Conservation (phyloP, 257 asterid genomes). For the Penstemon eatonii region DNA sequence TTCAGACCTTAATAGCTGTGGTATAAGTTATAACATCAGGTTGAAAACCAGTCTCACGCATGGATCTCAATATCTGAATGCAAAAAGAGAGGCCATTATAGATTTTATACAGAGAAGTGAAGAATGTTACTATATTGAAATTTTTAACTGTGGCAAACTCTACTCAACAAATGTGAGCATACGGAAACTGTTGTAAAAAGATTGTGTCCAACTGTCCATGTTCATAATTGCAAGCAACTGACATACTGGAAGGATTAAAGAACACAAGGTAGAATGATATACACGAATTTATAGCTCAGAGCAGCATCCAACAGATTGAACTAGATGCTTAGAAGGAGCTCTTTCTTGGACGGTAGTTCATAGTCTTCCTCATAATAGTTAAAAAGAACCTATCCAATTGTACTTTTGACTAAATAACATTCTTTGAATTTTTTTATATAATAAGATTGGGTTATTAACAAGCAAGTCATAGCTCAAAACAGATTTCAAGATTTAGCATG, state of each 20-base stretch:
- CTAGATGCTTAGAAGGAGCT: neutral
- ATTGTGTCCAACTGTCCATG: no score
- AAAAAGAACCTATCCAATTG: neutral
- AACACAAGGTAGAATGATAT: slow-evolving; percentile 5
- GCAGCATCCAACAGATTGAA: neutral
- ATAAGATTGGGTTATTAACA: neutral
- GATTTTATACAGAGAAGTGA: neutral
- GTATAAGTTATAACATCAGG: slow-evolving; percentile 91
- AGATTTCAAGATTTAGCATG: slow-evolving; percentile 19
- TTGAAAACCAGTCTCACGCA: slow-evolving; percentile 75
- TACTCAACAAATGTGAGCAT: slow-evolving; percentile 18
- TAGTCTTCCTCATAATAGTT: neutral
- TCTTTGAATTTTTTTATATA: neutral
- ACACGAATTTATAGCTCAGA: slow-evolving; percentile 4
- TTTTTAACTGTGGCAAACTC: neutral
- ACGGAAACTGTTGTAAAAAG: slow-evolving; percentile 10
- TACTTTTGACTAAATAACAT: neutral
- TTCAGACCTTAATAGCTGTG: slow-evolving; percentile 80
- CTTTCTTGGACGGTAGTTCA: neutral
- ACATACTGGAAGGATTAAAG: neutral
- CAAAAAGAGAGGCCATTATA: slow-evolving; percentile 29
- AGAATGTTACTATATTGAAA: slow-evolving; percentile 1
- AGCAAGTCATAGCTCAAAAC: slow-evolving; percentile 11
- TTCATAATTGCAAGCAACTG: neutral
- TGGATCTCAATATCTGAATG: slow-evolving; percentile 76